phyloP scores from a whole-genome alignment of 805 yeast species.

The Metschnikowia lochheadii region DNA sequence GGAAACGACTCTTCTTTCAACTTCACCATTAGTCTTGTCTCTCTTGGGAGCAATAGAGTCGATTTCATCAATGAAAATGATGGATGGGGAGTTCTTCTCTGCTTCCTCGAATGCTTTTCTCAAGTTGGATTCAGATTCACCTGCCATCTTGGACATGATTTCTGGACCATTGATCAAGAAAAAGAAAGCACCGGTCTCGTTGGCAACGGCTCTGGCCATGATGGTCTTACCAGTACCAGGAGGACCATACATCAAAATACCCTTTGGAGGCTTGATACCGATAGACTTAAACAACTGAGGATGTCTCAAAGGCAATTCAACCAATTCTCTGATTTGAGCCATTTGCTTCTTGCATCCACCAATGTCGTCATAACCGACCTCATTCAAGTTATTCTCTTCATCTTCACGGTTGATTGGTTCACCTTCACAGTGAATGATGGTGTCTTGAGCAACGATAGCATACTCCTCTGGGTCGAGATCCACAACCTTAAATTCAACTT shows the following conservation, averaged over 20 bases:
- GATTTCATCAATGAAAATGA: slow-evolving; percentile 96
- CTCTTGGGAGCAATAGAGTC: slow-evolving; percentile 99
- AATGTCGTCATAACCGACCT: slow-evolving; percentile 97
- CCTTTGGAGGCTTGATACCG: slow-evolving; percentile 98
- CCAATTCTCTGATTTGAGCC: slow-evolving; percentile 99
- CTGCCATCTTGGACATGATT: slow-evolving; percentile 99
- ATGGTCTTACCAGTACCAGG: slow-evolving; percentile 99
- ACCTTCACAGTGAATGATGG: slow-evolving; percentile 97
- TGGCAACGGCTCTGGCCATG: slow-evolving; percentile 99
- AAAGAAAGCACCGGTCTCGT: slow-evolving; percentile 98
- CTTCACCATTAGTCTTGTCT: slow-evolving; percentile 99
- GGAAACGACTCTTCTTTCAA: slow-evolving; percentile 98
- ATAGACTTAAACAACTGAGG: slow-evolving; percentile 96
- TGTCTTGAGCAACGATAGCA: slow-evolving; percentile 98
- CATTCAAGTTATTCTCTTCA: slow-evolving; percentile 93
- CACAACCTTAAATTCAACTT: slow-evolving; percentile 96
- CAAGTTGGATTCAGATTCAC: slow-evolving; percentile 95
- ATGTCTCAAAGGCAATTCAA: slow-evolving; percentile 95
- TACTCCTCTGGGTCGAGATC: slow-evolving; percentile 97
- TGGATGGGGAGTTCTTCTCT: slow-evolving; percentile 96
- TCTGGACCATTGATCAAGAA: slow-evolving; percentile 98
- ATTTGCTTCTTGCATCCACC: slow-evolving; percentile 99
- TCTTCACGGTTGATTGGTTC: slow-evolving; percentile 98
- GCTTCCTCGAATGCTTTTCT: slow-evolving; percentile 99
- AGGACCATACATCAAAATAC: slow-evolving; percentile 97